phyloP scores from a whole-genome alignment of 305 asterid genomes.

The Fraxinus paxiana region DNA sequence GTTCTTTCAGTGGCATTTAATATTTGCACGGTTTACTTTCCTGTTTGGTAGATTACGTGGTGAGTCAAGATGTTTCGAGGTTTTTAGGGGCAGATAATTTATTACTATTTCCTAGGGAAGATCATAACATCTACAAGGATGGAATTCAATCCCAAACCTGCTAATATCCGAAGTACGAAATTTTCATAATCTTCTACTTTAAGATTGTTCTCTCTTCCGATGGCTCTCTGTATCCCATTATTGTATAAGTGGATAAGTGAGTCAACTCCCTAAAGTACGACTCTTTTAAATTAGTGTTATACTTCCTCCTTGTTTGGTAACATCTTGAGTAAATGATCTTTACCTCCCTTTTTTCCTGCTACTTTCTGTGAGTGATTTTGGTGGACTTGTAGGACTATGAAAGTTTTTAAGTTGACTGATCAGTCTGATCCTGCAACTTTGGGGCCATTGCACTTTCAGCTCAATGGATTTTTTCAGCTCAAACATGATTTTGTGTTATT shows the following conservation, averaged over 20 bases:
- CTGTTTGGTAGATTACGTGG: background rate
- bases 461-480: slow-evolving; percentile 5
- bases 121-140: background rate
- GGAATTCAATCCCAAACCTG: background rate
- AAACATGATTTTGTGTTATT: slow-evolving; percentile 12
- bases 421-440: slow-evolving; percentile 3
- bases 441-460: slow-evolving; percentile 12
- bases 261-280: slow-evolving; percentile 4
- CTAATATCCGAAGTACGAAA: background rate
- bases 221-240: slow-evolving; percentile 5
- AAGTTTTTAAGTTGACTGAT: slow-evolving; percentile 3
- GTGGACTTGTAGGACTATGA: slow-evolving; percentile 4
- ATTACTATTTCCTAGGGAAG: background rate
- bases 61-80: background rate
- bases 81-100: slow-evolving; percentile 5
- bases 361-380: slow-evolving; percentile 17
- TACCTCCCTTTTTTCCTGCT: slow-evolving; percentile 13
- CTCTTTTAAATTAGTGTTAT: background rate
- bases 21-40: slow-evolving; percentile 3
- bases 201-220: background rate
- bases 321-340: slow-evolving; percentile 3
- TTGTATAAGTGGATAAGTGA: background rate
- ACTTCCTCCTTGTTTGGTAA: slow-evolving; percentile 7
- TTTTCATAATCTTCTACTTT: slow-evolving; percentile 1
- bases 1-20: background rate